phyloP scores from a whole-genome alignment of 495 filamentous ascomycete species.

The Penicillium argentinense region DNA sequence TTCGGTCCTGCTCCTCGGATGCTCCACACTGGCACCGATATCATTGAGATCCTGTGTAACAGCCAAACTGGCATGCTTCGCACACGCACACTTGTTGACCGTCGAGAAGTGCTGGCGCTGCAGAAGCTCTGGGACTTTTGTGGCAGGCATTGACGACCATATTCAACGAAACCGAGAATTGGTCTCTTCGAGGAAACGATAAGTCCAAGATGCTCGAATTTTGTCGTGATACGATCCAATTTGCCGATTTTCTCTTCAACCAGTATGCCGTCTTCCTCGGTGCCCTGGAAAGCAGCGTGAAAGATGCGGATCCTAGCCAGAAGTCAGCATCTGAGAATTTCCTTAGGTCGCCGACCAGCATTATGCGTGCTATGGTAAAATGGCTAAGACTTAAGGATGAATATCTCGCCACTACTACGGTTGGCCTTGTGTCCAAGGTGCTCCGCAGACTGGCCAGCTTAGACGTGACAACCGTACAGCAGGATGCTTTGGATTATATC shows the following conservation, averaged over 20 bases:
- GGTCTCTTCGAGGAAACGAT: slow-evolving; percentile 67
- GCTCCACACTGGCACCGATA: slow-evolving; percentile 70
- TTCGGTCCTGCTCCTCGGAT: slow-evolving; percentile 69
- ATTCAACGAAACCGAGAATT: slow-evolving; percentile 78
- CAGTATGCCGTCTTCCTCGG: slow-evolving; percentile 77
- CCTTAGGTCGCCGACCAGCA: slow-evolving; percentile 58
- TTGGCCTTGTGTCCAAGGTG: slow-evolving; percentile 67
- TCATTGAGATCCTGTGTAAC: slow-evolving; percentile 82
- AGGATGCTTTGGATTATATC: slow-evolving; percentile 59
- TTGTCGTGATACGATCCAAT: slow-evolving; percentile 88
- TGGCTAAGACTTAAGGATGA: slow-evolving; percentile 84
- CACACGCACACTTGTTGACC: slow-evolving; percentile 54
- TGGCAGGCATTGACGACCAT: slow-evolving; percentile 79
- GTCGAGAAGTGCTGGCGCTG: slow-evolving; percentile 61
- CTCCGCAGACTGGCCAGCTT: slow-evolving; percentile 69
- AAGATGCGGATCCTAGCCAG: slow-evolving; percentile 39
- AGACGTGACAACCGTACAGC: slow-evolving; percentile 61
- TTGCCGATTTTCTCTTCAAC: slow-evolving; percentile 80
- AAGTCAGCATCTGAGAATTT: slow-evolving; percentile 42
- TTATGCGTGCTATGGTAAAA: slow-evolving; percentile 68
- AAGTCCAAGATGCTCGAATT: slow-evolving; percentile 83
- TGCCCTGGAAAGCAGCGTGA: too few relatives aligned
- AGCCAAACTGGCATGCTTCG: slow-evolving; percentile 76
- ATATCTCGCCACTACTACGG: slow-evolving; percentile 74
- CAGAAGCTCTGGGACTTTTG: slow-evolving; percentile 75